Percentiles rank a stretch among this genome's conserved stretches.
These are phyloP conservation scores for Tetracladium maxilliforme DNA, from an alignment of 2,329 filamentous ascomycete genomes.

Conservation along the genomic window DNA sequence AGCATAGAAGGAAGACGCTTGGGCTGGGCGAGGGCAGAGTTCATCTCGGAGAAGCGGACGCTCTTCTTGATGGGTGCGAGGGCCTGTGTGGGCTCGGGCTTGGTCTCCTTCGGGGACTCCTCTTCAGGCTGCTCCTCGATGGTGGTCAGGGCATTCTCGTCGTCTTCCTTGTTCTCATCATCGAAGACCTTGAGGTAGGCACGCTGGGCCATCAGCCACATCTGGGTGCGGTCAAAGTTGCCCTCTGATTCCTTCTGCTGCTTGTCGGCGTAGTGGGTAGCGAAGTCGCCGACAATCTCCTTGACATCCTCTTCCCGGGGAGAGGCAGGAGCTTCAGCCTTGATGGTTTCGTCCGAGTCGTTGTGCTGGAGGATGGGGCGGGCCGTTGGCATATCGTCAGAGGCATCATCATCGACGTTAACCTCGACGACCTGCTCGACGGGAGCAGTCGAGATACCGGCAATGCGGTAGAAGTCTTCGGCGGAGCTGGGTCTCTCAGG, in stretches of 20 bases:
- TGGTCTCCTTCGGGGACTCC: conserved; percentile 18
- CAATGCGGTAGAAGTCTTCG: conserved; percentile 48
- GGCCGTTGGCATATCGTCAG: conserved; percentile 3
- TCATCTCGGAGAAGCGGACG: conserved; percentile 53
- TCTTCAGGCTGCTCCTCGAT: conserved; percentile 9
- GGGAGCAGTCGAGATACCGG: conserved; percentile 56
- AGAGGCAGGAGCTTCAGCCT: conserved; percentile 11
- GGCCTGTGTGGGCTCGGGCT: conserved; percentile 19
- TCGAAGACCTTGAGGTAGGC: conserved; percentile 52
- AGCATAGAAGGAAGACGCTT: conserved; percentile 32
- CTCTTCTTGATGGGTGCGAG: conserved; percentile 46
- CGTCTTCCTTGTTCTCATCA: conserved; percentile 15
- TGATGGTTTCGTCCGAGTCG: conserved; percentile 20
- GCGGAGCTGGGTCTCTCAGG: conserved; percentile 21
- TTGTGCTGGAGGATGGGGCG: conserved; percentile 13
- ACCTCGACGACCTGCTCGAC: conserved; percentile 28
- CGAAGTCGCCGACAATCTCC: conserved; percentile 56
- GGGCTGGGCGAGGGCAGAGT: conserved; percentile 30
- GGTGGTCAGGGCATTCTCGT: conserved; percentile 13
- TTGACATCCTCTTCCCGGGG: conserved; percentile 36
- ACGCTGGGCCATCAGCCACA: conserved; percentile 76
- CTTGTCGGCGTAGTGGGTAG: conserved; percentile 60
- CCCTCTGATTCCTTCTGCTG: conserved; percentile 54
- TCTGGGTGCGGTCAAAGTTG: conserved; percentile 72
- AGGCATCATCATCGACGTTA: conserved; percentile 20